Conservation (phyloP, 176 grass and related monocot species). For the Carex littledalei region DNA sequence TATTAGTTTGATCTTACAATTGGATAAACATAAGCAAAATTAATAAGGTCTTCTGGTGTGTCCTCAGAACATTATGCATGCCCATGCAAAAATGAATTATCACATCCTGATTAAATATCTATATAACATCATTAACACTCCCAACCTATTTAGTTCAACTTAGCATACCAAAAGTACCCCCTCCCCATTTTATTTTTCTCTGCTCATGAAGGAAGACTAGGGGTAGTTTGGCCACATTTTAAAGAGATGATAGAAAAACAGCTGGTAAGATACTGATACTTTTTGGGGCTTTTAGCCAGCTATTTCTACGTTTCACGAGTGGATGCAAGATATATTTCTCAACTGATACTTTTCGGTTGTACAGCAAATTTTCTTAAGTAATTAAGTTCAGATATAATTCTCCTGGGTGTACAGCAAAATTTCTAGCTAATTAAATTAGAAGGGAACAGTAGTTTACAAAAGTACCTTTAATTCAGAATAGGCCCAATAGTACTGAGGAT, state of each 20-base stretch:
- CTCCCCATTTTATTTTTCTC: neutral
- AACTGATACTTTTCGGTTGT: neutral
- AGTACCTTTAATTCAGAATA: slow-evolving; percentile 74
- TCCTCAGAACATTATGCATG: neutral
- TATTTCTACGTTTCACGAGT: neutral
- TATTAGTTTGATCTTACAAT: neutral
- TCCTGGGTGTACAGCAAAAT: neutral
- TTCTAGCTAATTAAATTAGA: neutral
- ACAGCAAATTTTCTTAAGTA: neutral
- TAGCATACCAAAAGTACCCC: neutral
- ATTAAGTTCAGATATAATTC: neutral
- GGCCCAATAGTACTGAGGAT: slow-evolving; percentile 72
- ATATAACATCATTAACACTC: neutral
- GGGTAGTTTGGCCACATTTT: neutral
- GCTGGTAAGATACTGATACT: neutral
- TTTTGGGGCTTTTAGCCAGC: neutral
- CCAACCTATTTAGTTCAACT: neutral
- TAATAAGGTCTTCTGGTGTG: neutral
- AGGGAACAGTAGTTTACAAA: neutral
- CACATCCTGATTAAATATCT: neutral
- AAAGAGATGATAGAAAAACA: neutral
- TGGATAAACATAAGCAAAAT: neutral
- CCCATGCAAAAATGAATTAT: neutral
- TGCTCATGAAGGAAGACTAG: neutral
- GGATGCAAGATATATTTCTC: neutral